phyloP scores from a whole-genome alignment of 345 rosid species.

The Sonneratia caseolaris region DNA sequence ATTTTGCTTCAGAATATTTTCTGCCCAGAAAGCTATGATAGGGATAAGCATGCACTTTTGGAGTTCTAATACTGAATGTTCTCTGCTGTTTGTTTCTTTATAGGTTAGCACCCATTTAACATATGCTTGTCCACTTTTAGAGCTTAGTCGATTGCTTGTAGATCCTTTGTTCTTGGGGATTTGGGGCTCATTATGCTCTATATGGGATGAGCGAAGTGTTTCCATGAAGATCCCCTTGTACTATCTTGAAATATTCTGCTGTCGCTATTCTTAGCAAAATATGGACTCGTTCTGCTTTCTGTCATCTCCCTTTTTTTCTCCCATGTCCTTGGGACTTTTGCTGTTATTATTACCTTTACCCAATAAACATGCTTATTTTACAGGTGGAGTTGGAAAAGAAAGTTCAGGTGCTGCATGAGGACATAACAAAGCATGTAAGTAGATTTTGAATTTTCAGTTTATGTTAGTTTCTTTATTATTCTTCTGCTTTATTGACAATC shows the following conservation, averaged over 20 bases:
- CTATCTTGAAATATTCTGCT: neutral
- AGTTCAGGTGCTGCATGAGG: constrained; percentile 50
- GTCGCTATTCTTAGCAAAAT: neutral
- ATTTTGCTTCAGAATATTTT: neutral
- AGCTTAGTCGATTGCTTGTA: neutral
- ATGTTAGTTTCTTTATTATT: neutral
- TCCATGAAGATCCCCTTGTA: neutral
- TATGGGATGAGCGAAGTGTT: neutral
- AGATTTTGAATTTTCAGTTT: neutral
- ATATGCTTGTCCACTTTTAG: neutral
- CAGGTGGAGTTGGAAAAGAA: constrained; percentile 70
- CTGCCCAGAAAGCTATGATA: neutral
- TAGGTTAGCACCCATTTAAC: neutral
- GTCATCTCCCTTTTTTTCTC: neutral
- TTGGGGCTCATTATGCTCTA: constrained; percentile 3
- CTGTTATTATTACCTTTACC: neutral
- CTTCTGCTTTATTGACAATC: neutral
- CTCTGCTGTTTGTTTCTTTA: neutral
- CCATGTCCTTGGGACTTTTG: neutral
- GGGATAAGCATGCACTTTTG: neutral
- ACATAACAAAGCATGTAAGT: constrained; percentile 73
- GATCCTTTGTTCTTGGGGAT: neutral
- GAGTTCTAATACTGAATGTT: neutral
- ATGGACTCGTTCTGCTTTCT: neutral
- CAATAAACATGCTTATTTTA: constrained; percentile 2